phyloP scores from a whole-genome alignment of 2,329 filamentous ascomycete genomes.

The Pseudocercospora eumusae region DNA sequence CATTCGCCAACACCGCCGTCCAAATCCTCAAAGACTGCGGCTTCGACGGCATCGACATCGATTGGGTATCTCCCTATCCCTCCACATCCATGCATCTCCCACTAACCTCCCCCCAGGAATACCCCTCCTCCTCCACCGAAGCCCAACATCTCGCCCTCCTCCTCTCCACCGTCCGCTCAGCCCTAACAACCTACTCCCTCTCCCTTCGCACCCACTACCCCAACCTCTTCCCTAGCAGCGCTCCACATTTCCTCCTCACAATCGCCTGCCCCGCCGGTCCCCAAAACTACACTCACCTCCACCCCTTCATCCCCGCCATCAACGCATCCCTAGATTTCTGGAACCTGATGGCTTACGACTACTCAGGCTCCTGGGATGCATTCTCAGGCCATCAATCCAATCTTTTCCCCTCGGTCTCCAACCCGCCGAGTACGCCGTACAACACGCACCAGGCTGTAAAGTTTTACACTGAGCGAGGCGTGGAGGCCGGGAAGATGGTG shows the following conservation, averaged over 20 bases:
- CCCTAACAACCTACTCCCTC: slow-evolving; percentile 44
- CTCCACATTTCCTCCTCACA: slow-evolving; percentile 46
- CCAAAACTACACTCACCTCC: slow-evolving; percentile 46
- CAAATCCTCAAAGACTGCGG: slow-evolving; percentile 76
- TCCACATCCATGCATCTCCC: not conserved
- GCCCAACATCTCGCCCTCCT: slow-evolving; percentile 44
- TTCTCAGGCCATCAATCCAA: slow-evolving; percentile 78
- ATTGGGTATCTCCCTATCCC: slow-evolving; percentile 39
- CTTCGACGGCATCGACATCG: slow-evolving; percentile 57
- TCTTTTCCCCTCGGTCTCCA: slow-evolving; percentile 60
- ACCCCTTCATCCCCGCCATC: slow-evolving; percentile 44
- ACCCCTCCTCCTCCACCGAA: slow-evolving; percentile 44
- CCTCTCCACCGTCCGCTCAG: slow-evolving; percentile 40
- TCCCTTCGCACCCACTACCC: slow-evolving; percentile 27
- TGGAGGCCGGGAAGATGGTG: slow-evolving; percentile 71
- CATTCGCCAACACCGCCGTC: slow-evolving; percentile 71
- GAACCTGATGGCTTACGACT: slow-evolving; percentile 56
- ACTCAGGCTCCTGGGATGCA: slow-evolving; percentile 75
- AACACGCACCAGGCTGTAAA: slow-evolving; percentile 69
- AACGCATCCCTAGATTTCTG: slow-evolving; percentile 49
- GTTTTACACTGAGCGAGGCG: slow-evolving; percentile 63
- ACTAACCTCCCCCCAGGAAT: slow-evolving; percentile 37
- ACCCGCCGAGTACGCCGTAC: slow-evolving; percentile 72
- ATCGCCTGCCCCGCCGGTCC: slow-evolving; percentile 49
- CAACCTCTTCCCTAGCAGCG: not conserved